Conservation (phyloP, 495 filamentous ascomycete species). For the Trichoderma asperelloides region DNA sequence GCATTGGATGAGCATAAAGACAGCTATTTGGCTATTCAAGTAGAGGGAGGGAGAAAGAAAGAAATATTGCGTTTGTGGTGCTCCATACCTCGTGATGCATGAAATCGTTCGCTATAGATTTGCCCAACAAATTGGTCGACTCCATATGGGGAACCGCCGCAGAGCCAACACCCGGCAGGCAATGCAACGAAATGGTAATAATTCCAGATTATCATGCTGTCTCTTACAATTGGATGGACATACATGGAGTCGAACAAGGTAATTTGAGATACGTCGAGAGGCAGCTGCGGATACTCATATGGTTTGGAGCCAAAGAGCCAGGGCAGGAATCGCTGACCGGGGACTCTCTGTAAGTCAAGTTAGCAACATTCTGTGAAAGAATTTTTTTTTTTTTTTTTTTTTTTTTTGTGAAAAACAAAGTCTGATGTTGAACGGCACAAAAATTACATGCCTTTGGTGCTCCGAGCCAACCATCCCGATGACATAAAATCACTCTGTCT, state of each 20-base stretch:
- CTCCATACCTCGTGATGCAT: conserved; percentile 17
- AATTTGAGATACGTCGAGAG: conserved; percentile 22
- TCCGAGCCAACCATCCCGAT: conserved; percentile 29
- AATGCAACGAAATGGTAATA: conserved; percentile 19
- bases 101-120: conserved; percentile 15
- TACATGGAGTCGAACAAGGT: conserved; percentile 32
- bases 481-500: conserved; percentile 29
- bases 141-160: conserved; percentile 17
- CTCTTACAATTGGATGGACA: conserved; percentile 23
- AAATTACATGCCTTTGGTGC: conserved; percentile 24
- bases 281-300: conserved; percentile 10
- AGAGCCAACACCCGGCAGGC: conserved; percentile 17
- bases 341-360: background rate
- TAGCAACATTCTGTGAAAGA: conserved; percentile 5
- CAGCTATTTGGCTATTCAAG: background rate
- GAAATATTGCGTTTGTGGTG: background rate
- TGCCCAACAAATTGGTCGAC: conserved; percentile 21
- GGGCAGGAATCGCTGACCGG: conserved; percentile 10
- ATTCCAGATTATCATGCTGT: conserved; percentile 16
- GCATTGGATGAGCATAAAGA: too few species aligned
- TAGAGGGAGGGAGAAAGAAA: background rate
- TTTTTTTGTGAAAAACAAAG: background rate
- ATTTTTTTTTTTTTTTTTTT: background rate
- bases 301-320: conserved; percentile 16
- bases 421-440: background rate